phyloP scores from a whole-genome alignment of 352 stramenopile species.

The Thalassiosira pacifica region DNA sequence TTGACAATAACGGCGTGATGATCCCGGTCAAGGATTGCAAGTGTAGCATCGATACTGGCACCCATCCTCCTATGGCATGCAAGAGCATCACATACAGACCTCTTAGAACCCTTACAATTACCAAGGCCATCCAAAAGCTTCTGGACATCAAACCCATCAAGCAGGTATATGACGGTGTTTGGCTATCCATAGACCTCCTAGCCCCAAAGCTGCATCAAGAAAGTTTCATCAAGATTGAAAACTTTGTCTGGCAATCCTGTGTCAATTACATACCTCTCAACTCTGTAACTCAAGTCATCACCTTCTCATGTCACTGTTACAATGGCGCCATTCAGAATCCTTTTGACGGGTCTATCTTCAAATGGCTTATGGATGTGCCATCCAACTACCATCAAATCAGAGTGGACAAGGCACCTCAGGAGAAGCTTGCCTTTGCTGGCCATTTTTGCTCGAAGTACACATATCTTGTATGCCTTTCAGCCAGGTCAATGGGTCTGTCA shows the following conservation, averaged over 20 bases:
- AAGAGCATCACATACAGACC: conserved; percentile 10
- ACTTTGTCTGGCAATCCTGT: conserved; percentile 31
- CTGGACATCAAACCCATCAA: neutral
- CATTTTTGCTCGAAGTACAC: too few relatives aligned
- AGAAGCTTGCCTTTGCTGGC: too few relatives aligned
- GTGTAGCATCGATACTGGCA: too few relatives aligned
- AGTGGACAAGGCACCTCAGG: too few relatives aligned
- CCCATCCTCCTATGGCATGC: neutral
- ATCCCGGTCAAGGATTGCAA: too few relatives aligned
- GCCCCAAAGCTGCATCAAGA: conserved; percentile 19
- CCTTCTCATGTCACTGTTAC: conserved; percentile 4
- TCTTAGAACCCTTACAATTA: neutral
- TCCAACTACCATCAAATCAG: conserved; percentile 29
- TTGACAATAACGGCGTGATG: neutral
- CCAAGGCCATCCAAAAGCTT: neutral
- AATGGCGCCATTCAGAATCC: neutral
- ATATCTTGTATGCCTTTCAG: too few relatives aligned
- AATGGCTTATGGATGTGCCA: neutral
- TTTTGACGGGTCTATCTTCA: neutral
- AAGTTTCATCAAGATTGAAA: conserved; percentile 12
- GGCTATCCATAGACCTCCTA: conserved; percentile 15
- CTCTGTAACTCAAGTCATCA: neutral
- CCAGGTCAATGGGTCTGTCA: too few relatives aligned
- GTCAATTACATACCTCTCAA: conserved; percentile 24
- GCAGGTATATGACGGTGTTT: conserved; percentile 11